These are phyloP conservation scores for Pterocarpus santalinus DNA, from an alignment of 306 rosid genomes.

Conservation along the genomic window DNA sequence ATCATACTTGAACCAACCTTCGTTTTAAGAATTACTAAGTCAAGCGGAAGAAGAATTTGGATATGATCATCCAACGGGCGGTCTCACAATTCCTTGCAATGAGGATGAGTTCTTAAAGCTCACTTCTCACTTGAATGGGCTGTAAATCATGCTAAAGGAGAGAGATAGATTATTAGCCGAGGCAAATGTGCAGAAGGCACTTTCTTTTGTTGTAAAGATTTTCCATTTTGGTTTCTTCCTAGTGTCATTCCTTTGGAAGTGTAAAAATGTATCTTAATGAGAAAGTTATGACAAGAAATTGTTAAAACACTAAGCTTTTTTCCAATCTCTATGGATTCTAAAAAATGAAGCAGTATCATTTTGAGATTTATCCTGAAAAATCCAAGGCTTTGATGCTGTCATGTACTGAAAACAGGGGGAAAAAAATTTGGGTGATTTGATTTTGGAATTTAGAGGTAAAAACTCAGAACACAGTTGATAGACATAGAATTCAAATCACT, in stretches of 20 bases:
- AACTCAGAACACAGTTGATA: too few relatives aligned
- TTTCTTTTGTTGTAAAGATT: not conserved
- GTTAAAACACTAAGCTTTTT: not conserved
- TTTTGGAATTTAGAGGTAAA: too few relatives aligned
- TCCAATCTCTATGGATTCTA: conserved; percentile 2
- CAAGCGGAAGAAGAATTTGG: conserved; percentile 54
- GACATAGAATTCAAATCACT: too few relatives aligned
- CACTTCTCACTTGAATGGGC: conserved; percentile 41
- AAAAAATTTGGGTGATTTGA: too few relatives aligned
- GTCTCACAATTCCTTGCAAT: conserved; percentile 53
- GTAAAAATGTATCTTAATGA: not conserved
- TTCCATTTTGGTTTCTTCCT: not conserved
- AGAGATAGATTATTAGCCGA: conserved; percentile 35
- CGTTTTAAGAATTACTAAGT: conserved; percentile 49
- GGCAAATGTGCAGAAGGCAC: conserved; percentile 14
- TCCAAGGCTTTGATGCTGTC: not conserved
- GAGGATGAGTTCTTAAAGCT: conserved; percentile 48
- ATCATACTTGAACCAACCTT: conserved; percentile 49
- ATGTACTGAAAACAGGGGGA: too few relatives aligned
- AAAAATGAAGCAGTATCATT: not conserved
- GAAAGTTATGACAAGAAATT: not conserved
- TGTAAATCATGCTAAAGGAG: conserved; percentile 3
- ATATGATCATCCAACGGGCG: conserved; percentile 55
- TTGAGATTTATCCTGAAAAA: not conserved
- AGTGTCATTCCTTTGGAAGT: conserved; percentile 18